Evolutionary conservation across 768 basidiomycete species (phyloP).

Genomic region (Symmetrospora coprosmae): DNA sequence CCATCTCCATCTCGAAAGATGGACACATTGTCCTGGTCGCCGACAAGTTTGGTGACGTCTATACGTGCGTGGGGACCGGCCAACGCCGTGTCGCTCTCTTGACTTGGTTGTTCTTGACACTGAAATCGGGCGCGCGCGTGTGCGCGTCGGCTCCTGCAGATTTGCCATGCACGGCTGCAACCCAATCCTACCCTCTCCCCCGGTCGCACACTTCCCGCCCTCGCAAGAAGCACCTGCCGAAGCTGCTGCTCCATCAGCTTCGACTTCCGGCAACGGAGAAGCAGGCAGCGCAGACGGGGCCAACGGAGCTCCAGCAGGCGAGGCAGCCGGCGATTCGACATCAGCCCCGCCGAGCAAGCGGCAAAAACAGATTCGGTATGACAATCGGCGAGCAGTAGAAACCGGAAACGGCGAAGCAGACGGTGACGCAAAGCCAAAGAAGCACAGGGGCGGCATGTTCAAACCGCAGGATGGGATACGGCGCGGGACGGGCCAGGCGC

Average conservation of each 20-base stretch:
- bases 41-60: constrained; percentile 92
- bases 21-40: constrained; percentile 59
- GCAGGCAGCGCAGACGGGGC: neutral
- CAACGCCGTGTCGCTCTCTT: constrained; percentile 30
- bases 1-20: constrained; percentile 50
- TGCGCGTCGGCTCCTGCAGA: neutral
- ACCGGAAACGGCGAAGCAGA: neutral
- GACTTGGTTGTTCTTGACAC: neutral
- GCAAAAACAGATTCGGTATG: no score
- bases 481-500: no score
- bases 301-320: neutral
- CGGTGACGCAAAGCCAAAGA: constrained; percentile 30
- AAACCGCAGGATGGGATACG: no score
- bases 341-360: no score
- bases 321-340: no score
- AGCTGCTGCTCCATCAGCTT: neutral
- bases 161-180: neutral
- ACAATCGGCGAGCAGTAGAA: no score
- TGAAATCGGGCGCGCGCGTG: no score
- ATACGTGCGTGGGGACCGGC: constrained; percentile 45
- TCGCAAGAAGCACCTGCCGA: constrained; percentile 4
- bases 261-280: neutral
- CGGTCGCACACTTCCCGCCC: constrained; percentile 20
- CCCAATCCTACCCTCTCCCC: neutral
- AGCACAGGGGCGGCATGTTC: constrained; percentile 40